Percentiles rank a stretch among this genome's conserved stretches.
Evolutionary conservation across 2,329 filamentous ascomycete genomes (phyloP).

Genomic region (Talaromyces islandicus): DNA sequence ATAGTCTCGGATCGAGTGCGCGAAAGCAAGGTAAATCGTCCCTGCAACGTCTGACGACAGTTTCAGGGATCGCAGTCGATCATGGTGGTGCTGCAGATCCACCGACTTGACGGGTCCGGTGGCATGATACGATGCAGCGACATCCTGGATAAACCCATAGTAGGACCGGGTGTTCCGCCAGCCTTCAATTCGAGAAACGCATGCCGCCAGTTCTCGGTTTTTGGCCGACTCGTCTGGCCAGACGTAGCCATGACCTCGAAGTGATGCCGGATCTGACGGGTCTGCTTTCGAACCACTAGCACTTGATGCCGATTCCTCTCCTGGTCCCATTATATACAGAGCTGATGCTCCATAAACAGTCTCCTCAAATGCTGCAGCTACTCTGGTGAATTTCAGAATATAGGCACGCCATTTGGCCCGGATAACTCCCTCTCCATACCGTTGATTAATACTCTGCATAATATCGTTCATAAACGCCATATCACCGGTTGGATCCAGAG

Average conservation of each 20-base stretch:
- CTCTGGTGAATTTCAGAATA: conserved; percentile 87
- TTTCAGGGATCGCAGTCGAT: conserved; percentile 77
- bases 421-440: conserved; percentile 84
- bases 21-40: conserved; percentile 78
- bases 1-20: conserved; percentile 69
- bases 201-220: conserved; percentile 80
- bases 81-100: conserved; percentile 87
- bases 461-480: conserved; percentile 83
- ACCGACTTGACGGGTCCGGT: conserved; percentile 35
- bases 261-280: conserved; percentile 42
- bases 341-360: conserved; percentile 89
- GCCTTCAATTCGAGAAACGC: conserved; percentile 87
- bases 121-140: conserved; percentile 34
- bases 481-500: conserved; percentile 75
- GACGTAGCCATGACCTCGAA: conserved; percentile 86
- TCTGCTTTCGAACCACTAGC: conserved; percentile 34
- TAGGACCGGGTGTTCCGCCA: conserved; percentile 96
- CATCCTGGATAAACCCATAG: conserved; percentile 82
- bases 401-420: conserved; percentile 90
- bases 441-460: conserved; percentile 71
- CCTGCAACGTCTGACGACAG: conserved; percentile 69
- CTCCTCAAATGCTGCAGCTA: conserved; percentile 92
- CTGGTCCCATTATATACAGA: conserved; percentile 69
- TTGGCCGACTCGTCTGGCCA: conserved; percentile 81
- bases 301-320: conserved; percentile 52